Conservation (phyloP, 2,329 filamentous ascomycete genomes). For the Colletotrichum kahawae region DNA sequence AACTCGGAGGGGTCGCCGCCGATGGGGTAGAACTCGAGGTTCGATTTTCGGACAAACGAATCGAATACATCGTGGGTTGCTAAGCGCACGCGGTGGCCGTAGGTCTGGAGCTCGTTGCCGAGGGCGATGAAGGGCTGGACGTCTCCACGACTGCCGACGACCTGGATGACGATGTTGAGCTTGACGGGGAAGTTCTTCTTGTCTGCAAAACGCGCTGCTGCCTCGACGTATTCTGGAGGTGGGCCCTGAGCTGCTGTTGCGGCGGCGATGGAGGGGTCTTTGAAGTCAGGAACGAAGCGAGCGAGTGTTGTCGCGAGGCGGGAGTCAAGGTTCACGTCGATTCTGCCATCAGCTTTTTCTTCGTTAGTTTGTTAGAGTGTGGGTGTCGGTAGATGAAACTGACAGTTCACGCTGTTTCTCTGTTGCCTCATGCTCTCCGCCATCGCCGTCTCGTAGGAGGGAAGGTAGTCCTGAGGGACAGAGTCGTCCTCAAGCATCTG, state of each 20-base stretch:
- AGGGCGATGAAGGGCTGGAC: slow-evolving; percentile 62
- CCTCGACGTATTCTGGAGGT: slow-evolving; percentile 8
- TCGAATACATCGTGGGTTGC: slow-evolving; percentile 57
- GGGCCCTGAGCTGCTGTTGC: not conserved
- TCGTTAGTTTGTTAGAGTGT: not conserved
- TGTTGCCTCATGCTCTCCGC: not conserved
- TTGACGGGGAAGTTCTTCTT: not conserved
- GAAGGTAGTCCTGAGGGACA: not conserved
- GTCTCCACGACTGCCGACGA: slow-evolving; percentile 58
- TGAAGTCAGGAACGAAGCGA: slow-evolving; percentile 13
- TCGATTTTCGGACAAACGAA: slow-evolving; percentile 50
- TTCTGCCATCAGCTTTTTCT: slow-evolving; percentile 9
- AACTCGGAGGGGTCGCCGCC: slow-evolving; percentile 55
- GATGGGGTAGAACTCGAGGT: slow-evolving; percentile 59
- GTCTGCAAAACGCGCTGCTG: not conserved
- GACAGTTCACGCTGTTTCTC: slow-evolving; percentile 1
- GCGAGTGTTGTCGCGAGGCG: slow-evolving; percentile 12
- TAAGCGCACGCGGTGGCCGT: slow-evolving; percentile 56
- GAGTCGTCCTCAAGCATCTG: not conserved
- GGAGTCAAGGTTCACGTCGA: slow-evolving; percentile 21
- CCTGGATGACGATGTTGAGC: slow-evolving; percentile 60
- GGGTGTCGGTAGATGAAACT: not conserved
- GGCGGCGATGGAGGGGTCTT: not conserved
- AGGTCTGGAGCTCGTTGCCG: slow-evolving; percentile 50
- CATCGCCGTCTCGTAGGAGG: slow-evolving; percentile 5